phyloP scores from a whole-genome alignment of 2,329 filamentous ascomycete genomes.

The Phyllosticta ampelicida region DNA sequence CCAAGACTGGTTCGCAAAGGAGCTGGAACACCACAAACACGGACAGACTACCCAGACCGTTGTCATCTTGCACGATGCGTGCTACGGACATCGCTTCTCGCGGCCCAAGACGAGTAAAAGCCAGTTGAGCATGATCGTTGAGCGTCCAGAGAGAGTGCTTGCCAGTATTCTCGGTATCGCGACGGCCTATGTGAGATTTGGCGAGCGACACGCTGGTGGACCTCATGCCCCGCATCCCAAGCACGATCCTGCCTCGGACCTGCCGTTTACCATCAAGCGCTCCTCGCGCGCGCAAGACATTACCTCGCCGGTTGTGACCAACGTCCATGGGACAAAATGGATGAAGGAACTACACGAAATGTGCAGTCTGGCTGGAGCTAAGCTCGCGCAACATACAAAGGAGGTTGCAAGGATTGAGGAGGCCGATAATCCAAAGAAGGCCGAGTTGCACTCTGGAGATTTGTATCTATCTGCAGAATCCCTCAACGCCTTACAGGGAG shows the following conservation, averaged over 20 bases:
- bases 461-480: conserved; percentile 85
- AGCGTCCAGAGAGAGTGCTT: conserved; percentile 82
- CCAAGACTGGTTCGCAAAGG: conserved; percentile 55
- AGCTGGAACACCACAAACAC: conserved; percentile 49
- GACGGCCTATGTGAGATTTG: conserved; percentile 81
- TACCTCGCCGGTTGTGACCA: conserved; percentile 66
- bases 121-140: conserved; percentile 71
- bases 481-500: conserved; percentile 76
- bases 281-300: conserved; percentile 62
- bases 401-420: conserved; percentile 53
- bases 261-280: conserved; percentile 78
- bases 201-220: conserved; percentile 65
- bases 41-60: conserved; percentile 48
- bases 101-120: conserved; percentile 65
- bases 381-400: conserved; percentile 64
- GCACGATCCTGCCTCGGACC: conserved; percentile 46
- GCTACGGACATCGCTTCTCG: conserved; percentile 88
- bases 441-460: conserved; percentile 73
- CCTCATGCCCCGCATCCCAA: conserved; percentile 56
- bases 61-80: conserved; percentile 83
- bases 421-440: conserved; percentile 43
- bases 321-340: conserved; percentile 85
- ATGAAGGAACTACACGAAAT: conserved; percentile 83
- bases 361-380: conserved; percentile 70
- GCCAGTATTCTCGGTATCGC: conserved; percentile 75